A percentile compares a stretch with the other conserved stretches of the same genome.
Evolutionary conservation across 345 rosid species (phyloP).

Genomic region (Theobroma cacao): DNA sequence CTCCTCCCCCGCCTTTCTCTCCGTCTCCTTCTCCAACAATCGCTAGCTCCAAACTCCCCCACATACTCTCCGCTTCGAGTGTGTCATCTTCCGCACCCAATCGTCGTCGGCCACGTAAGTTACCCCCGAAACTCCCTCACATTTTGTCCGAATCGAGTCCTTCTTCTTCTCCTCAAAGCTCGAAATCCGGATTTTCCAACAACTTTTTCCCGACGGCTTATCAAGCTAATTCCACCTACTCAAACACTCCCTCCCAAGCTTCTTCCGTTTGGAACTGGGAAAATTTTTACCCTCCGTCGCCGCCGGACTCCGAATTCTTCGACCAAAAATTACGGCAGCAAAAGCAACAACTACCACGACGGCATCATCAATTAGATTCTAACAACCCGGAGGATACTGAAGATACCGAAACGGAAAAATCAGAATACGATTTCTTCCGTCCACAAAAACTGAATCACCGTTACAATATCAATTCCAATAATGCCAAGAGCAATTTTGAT

Average conservation of each 20-base stretch:
- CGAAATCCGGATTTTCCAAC: conserved; percentile 45
- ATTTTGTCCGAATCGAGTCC: conserved; percentile 85
- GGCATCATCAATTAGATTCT: conserved; percentile 24
- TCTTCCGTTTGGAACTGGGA: conserved; percentile 99
- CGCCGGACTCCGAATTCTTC: conserved; percentile 89
- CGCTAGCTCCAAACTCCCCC: conserved; percentile 56
- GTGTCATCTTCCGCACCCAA: conserved; percentile 19
- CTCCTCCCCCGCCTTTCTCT: conserved; percentile 35
- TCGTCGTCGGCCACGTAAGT: conserved; percentile 36
- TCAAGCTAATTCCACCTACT: conserved; percentile 63
- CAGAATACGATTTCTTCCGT: conserved; percentile 65
- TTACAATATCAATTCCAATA: conserved; percentile 7
- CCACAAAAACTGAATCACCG: conserved; percentile 20
- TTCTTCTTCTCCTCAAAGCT: conserved; percentile 62
- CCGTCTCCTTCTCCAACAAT: conserved; percentile 46
- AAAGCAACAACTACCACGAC: conserved; percentile 6
- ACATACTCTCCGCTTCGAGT: conserved; percentile 40
- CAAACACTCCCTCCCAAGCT: conserved; percentile 78
- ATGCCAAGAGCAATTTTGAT: conserved; percentile 24
- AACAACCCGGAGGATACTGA: conserved; percentile 23
- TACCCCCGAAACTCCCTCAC: conserved; percentile 65
- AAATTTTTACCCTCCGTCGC: conserved; percentile 89
- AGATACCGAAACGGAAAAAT: conserved; percentile 53
- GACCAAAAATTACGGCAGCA: conserved; percentile 39
- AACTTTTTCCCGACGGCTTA: conserved; percentile 66